A percentile compares a stretch with the other conserved stretches of the same genome.
These are phyloP conservation scores for Ceratocystis variospora DNA, from an alignment of 2,329 filamentous ascomycete genomes.

Conservation along the genomic window DNA sequence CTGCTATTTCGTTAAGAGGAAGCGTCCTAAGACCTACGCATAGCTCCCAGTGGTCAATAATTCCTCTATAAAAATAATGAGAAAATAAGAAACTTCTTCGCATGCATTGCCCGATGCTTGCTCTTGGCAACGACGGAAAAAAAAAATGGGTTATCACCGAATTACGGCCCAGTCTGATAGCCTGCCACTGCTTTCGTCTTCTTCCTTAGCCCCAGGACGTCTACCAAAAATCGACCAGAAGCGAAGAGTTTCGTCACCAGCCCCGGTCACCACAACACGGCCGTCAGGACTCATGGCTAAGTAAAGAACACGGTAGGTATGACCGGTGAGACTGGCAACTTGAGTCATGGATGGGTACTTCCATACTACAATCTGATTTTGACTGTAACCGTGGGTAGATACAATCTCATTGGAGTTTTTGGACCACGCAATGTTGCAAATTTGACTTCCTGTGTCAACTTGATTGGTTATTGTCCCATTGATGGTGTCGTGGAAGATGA, in stretches of 20 bases:
- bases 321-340: slow-evolving; percentile 84
- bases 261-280: slow-evolving; percentile 83
- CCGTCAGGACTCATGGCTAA: slow-evolving; percentile 96
- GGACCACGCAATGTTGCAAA: slow-evolving; percentile 96
- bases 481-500: slow-evolving; percentile 95
- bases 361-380: slow-evolving; percentile 98
- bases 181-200: slow-evolving; percentile 47
- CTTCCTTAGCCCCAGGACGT: slow-evolving; percentile 57
- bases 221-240: slow-evolving; percentile 96
- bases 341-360: slow-evolving; percentile 98
- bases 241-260: slow-evolving; percentile 85
- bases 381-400: slow-evolving; percentile 89
- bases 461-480: slow-evolving; percentile 71
- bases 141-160: slow-evolving; percentile 34
- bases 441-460: slow-evolving; percentile 91
- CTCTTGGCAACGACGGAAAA: neutral
- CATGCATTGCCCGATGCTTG: no score
- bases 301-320: slow-evolving; percentile 93
- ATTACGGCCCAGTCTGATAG: slow-evolving; percentile 76
- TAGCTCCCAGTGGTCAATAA: neutral
- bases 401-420: slow-evolving; percentile 98
- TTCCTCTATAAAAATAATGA: neutral
- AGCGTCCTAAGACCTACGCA: neutral
- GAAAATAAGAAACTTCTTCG: neutral
- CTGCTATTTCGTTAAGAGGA: neutral